Evolutionary conservation across 2,329 filamentous ascomycete genomes (phyloP), one percentile per base, ranked within the genome.

Genomic region (Alternaria solani): DNA sequence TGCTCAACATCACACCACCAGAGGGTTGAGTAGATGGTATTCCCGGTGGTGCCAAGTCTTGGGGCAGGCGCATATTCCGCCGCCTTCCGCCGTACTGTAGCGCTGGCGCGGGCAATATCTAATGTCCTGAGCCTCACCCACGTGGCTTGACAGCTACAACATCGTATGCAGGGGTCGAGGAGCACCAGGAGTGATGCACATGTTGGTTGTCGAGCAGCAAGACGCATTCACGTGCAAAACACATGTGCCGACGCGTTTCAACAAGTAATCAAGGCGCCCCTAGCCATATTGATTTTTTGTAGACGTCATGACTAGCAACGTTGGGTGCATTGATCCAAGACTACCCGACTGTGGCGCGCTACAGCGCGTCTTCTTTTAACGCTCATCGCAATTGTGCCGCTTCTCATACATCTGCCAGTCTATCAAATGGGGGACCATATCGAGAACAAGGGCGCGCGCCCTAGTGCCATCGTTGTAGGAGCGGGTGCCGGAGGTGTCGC

Each of bases 401-500:
- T 1, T 25, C 26, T 42, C 38, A 28, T 9, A 53, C 20, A 46
- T 53, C 16, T n/a, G 20, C 16, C 51, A 42, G 39, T 49, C 41
- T 28, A 47, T 12, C 23, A 51, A 39, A 67, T 67, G 64, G 60
- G 63, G 28, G 57, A 65, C 49, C 46, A 49, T 32, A 46, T 56
- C 16, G 55, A 52, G 18, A 53, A 53, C 38, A 42, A 46, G 41
- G 59, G 62, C 41, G 38, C 59, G 42, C 64, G 59, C 43, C 69
- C 68, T 20, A 70, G 68, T 49, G 74, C 74, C n/a, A 69, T 78
- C 49, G 63, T 74, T 44, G 56, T 75, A 84, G 89, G 90, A 64
- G 89, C 90, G 30, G 91, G 91, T 60, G 87, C 87, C 46, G 91
- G 90, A 51, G 90, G 90, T 59, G 86, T 91, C 42, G 86, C 89